These are phyloP conservation scores for Aspergillus viridinutans DNA, from an alignment of 2,329 filamentous ascomycete species.

Conservation along the genomic window DNA sequence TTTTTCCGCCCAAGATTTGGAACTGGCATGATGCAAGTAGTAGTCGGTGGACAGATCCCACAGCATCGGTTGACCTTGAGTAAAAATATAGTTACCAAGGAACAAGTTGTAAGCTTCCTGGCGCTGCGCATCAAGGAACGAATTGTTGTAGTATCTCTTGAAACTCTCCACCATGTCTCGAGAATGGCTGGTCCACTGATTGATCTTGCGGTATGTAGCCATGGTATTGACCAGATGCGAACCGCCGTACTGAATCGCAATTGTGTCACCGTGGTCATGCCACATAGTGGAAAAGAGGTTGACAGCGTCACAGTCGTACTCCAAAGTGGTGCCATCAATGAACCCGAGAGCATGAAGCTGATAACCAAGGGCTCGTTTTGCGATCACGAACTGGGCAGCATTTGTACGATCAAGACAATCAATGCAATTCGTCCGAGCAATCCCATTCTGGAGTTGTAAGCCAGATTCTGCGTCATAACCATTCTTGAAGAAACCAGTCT, in stretches of 20 bases:
- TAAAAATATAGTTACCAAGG: slow-evolving; percentile 89
- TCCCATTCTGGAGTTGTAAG: slow-evolving; percentile 77
- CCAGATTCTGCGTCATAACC: slow-evolving; percentile 66
- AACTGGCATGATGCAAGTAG: slow-evolving; percentile 87
- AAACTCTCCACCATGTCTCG: slow-evolving; percentile 99
- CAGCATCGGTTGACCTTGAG: slow-evolving; percentile 84
- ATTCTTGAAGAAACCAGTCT: slow-evolving; percentile 93
- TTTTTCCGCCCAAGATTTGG: slow-evolving; percentile 65
- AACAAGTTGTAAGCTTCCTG: slow-evolving; percentile 98
- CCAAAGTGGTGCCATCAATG: slow-evolving; percentile 70
- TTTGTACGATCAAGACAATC: slow-evolving; percentile 97
- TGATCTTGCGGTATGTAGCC: slow-evolving; percentile 98
- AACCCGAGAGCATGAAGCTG: slow-evolving; percentile 90
- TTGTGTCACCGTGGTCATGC: slow-evolving; percentile 95
- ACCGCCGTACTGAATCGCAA: slow-evolving; percentile 94
- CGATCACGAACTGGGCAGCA: slow-evolving; percentile 95
- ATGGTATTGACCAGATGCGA: slow-evolving; percentile 98
- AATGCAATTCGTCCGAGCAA: slow-evolving; percentile 95
- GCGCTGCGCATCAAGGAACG: slow-evolving; percentile 93
- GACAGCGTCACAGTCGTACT: slow-evolving; percentile 92
- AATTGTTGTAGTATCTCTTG: slow-evolving; percentile 98
- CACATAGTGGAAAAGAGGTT: slow-evolving; percentile 98
- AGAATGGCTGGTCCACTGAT: slow-evolving; percentile 96
- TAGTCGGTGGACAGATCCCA: slow-evolving; percentile 96
- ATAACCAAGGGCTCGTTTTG: slow-evolving; percentile 85